phyloP scores from a whole-genome alignment of 192 early-diverging fungal species.

The Chytriomyces hyalinus region DNA sequence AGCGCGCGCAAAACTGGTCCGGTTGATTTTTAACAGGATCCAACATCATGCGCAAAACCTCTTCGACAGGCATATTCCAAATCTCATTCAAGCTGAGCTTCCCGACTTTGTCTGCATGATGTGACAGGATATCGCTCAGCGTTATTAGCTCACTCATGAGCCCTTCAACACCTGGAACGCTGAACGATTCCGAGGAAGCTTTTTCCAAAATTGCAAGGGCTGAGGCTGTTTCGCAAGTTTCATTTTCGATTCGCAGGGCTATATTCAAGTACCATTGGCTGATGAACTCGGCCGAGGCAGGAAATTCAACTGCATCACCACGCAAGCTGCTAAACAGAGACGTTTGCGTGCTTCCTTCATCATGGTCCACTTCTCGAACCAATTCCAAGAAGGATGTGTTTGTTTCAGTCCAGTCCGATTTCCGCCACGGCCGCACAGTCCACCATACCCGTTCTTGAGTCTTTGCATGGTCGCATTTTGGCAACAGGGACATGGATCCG shows the following conservation, averaged over 20 bases:
- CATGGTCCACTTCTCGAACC: slow-evolving; percentile 44
- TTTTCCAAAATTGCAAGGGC: not conserved
- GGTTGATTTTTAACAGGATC: slow-evolving; percentile 36
- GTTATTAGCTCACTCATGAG: slow-evolving; percentile 15
- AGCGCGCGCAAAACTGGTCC: slow-evolving; percentile 11
- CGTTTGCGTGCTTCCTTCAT: slow-evolving; percentile 16
- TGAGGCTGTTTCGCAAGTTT: not conserved
- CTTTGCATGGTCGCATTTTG: slow-evolving; percentile 26
- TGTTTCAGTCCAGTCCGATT: slow-evolving; percentile 64
- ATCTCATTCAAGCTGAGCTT: slow-evolving; percentile 7
- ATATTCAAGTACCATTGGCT: slow-evolving; percentile 20
- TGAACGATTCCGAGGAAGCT: not conserved
- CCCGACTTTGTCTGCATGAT: not conserved
- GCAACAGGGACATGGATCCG: slow-evolving; percentile 44
- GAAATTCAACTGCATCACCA: not conserved
- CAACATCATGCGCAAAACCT: slow-evolving; percentile 24
- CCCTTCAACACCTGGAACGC: slow-evolving; percentile 12
- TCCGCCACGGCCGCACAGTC: slow-evolving; percentile 46
- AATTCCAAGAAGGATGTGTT: slow-evolving; percentile 45
- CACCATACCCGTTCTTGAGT: slow-evolving; percentile 47
- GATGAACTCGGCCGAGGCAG: slow-evolving; percentile 1
- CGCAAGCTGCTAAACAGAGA: not conserved
- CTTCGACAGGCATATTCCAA: slow-evolving; percentile 6
- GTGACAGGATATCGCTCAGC: slow-evolving; percentile 15
- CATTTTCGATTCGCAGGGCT: slow-evolving; percentile 6